These are phyloP conservation scores for Linnemannia hyalina DNA, from an alignment of 192 early-diverging fungal species.

Conservation along the genomic window DNA sequence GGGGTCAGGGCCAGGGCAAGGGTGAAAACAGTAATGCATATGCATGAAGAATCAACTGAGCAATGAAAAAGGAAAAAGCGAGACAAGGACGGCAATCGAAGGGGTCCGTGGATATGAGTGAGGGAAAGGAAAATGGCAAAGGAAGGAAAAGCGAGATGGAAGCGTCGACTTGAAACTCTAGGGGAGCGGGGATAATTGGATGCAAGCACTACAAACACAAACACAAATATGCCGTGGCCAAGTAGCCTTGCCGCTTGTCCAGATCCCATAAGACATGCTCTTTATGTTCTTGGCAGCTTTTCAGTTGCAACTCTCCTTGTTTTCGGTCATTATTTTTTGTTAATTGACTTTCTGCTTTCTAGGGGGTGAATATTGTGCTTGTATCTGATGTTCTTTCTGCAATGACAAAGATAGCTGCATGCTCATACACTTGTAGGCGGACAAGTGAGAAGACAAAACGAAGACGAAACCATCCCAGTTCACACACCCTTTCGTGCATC, in stretches of 20 bases:
- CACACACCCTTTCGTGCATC: not conserved
- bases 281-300: not conserved
- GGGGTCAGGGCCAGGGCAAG: not conserved
- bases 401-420: not conserved
- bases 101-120: slow-evolving; percentile 1
- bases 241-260: not conserved
- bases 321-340: not conserved
- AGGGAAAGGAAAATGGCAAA: not conserved
- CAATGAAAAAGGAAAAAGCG: not conserved
- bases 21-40: not conserved
- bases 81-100: not conserved
- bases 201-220: not conserved
- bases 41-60: not conserved
- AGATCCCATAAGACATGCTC: not conserved
- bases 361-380: not conserved
- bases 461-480: not conserved
- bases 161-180: not conserved
- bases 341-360: not conserved
- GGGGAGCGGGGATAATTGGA: not conserved
- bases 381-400: not conserved
- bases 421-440: not conserved
- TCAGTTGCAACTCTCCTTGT: not conserved
- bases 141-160: not conserved
- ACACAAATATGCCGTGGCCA: not conserved
- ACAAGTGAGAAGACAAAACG: not conserved